phyloP scores from a whole-genome alignment of 2,329 filamentous ascomycete genomes.

The Exophiala sp. region DNA sequence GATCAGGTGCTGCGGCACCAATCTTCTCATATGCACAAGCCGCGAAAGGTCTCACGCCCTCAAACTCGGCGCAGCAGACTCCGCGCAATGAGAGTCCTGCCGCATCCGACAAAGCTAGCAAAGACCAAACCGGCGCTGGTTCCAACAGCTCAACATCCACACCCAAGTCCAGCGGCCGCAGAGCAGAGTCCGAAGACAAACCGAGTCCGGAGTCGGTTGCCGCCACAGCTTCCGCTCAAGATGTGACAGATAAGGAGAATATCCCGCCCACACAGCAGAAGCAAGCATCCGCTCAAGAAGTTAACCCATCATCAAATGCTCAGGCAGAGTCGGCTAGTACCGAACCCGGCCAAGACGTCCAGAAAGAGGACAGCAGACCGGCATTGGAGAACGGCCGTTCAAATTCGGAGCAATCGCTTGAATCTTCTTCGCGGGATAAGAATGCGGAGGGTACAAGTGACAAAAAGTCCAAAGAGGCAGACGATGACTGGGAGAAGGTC shows the following conservation, averaged over 20 bases:
- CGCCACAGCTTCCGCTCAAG: constrained; percentile 41
- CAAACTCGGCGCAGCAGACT: constrained; percentile 30
- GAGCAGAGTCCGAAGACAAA: constrained; percentile 16
- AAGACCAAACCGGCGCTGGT: constrained; percentile 12
- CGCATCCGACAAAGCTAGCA: constrained; percentile 17
- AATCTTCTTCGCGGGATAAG: constrained; percentile 30
- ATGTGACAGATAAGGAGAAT: constrained; percentile 35
- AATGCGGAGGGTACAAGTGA: constrained; percentile 36
- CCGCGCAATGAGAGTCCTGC: constrained; percentile 21
- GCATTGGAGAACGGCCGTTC: constrained; percentile 20
- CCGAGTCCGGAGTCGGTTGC: constrained; percentile 32
- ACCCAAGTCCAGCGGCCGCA: constrained; percentile 7
- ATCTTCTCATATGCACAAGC: constrained; percentile 93
- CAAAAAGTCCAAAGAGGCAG: constrained; percentile 49
- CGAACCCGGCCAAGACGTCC: constrained; percentile 56
- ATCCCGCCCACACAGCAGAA: constrained; percentile 25
- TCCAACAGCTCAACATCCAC: constrained; percentile 6
- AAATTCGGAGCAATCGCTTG: constrained; percentile 8
- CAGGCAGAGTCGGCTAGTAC: constrained; percentile 60
- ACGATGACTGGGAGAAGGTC: constrained; percentile 55
- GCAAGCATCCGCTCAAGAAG: constrained; percentile 27
- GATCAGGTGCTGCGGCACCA: constrained; percentile 39
- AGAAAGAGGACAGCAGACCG: constrained; percentile 56
- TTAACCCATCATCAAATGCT: constrained; percentile 18
- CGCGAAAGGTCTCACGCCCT: constrained; percentile 67